Evolutionary conservation across 225 moss, liverwort and hornwort genomes (phyloP), one percentile per base, ranked within the genome.

Genomic region (Takakia lepidozioides): DNA sequence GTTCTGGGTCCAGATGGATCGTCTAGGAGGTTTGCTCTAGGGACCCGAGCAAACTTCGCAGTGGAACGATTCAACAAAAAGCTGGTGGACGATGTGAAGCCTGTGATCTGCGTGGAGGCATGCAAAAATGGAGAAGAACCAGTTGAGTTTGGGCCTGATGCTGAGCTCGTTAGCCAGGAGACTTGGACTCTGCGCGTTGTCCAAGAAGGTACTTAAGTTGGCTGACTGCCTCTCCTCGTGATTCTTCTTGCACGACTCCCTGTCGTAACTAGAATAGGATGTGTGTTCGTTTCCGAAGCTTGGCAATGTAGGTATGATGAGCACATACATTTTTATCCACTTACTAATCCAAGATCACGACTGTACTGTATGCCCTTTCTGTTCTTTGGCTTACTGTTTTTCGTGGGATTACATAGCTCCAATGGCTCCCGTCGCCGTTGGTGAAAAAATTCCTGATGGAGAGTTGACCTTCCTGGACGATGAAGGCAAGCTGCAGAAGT

Each of bases 391-490:
- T n/a, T n/a, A n/a, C n/a, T n/a, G n/a, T 14, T 18, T 16, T 34
- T 51, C 10, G 8, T 51, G 7, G 30, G 3, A n/a, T 37, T 41
- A 19, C 38, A n/a, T n/a, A 73, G 74, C 68, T 49, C 74, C 68
- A n/a, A 64, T 65, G 40, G 56, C 68, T 46, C 81, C 90, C 7
- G 75, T 86, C 21, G 61, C 70, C 7, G 61, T 57, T 14, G 72
- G 76, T n/a, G 86, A 91, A 51, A 78, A 75, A 65, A 50, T 86
- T 8, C 86, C 83, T 8, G 74, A 81, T 17, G 90, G 86, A 0
- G 77, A 77, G 41, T 49, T 91, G 19, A 66, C 80, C 4, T 84
- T 86, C 43, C 50, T 91, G 43, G 86, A 84, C 28, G 66, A 73
- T 8, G 65, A 64, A 4, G 83, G 81, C 5, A 81, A 76, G 21